Evolutionary conservation across 2,329 filamentous ascomycete genomes (phyloP), one percentile per base, ranked within the genome.

Genomic region (Cordyceps cateniannulata): DNA sequence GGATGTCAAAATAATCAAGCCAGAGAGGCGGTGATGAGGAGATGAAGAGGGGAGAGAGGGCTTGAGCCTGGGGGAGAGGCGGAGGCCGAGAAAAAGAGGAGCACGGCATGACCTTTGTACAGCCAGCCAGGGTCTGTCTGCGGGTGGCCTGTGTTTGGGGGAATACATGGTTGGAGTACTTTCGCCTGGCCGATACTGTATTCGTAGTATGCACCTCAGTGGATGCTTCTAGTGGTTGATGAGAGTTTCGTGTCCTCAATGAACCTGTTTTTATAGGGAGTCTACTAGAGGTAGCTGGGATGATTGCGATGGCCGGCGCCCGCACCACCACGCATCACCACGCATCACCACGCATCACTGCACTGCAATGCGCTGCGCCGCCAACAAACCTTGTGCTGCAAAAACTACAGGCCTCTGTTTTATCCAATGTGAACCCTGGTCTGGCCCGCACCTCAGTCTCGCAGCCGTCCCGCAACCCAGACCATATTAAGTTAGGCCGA

Each of bases 21-120:
- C 38, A 53, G 38, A 59, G 38, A 59, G 20, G 50, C 49, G 58
- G 49, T 60, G 58, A 53, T 60, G 58, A 27, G 47, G 54, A 57
- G 58, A 42, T 38, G 56, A 47, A 52, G 57, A 59, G 58, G 42
- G 44, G 32, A 60, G 58, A 42, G 29, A 48, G 7, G 22, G 22
- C 29, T 18, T 42, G 40, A n/a, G 40, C 48, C 48, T 51, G 58
- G 58, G 58, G 58, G 38, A 59, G 32, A 59, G 58, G 58, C 58
- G 58, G 58, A 60, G 58, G 50, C 22, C 6, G 24, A 49, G 54
- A 45, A 59, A n/a, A 60, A 60, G 58, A 60, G 42, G 58, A 57
- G 53, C 20, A 45, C 9, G 45, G 10, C n/a, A 56, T 56, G 44
- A 49, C 29, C 29, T 47, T 9, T 44, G 7, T 44, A 47, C 44